These are phyloP conservation scores for Balakata baccata DNA, from an alignment of 345 rosid genomes.

Conservation along the genomic window DNA sequence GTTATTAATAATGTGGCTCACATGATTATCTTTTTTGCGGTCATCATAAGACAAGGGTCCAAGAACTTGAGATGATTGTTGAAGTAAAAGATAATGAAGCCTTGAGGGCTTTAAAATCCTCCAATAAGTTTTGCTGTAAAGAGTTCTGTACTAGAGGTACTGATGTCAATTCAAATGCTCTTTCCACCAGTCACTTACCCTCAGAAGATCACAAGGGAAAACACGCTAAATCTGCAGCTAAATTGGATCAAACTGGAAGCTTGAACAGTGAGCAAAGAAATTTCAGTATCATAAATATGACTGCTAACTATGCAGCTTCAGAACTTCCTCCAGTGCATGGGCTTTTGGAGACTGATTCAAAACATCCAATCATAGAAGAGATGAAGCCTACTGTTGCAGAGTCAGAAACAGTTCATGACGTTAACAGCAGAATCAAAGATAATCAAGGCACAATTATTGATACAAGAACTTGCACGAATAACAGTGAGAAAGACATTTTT, in stretches of 20 bases:
- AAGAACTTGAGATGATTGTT: slow-evolving; percentile 46
- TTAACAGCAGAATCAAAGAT: slow-evolving; percentile 18
- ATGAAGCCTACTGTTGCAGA: slow-evolving; percentile 15
- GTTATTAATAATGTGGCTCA: slow-evolving; percentile 1
- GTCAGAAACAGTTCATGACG: slow-evolving; percentile 13
- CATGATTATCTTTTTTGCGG: slow-evolving; percentile 15
- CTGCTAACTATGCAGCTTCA: slow-evolving; percentile 15
- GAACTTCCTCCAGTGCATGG: slow-evolving; percentile 19
- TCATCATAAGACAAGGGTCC: slow-evolving; percentile 49
- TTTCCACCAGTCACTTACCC: slow-evolving; percentile 16
- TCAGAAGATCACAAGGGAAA: slow-evolving; percentile 25
- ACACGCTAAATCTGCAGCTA: slow-evolving; percentile 20
- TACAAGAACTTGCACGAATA: slow-evolving; percentile 11
- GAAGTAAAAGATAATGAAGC: slow-evolving; percentile 66
- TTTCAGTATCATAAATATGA: slow-evolving; percentile 2
- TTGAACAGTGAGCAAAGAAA: slow-evolving; percentile 24
- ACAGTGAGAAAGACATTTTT: slow-evolving; percentile 13
- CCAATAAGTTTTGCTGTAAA: slow-evolving; percentile 26
- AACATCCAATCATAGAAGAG: slow-evolving; percentile 18
- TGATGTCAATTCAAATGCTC: slow-evolving; percentile 22
- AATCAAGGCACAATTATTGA: slow-evolving; percentile 10
- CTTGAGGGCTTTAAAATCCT: slow-evolving; percentile 57
- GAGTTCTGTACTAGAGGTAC: slow-evolving; percentile 14
- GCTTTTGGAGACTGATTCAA: slow-evolving; percentile 25
- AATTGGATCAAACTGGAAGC: slow-evolving; percentile 31